Evolutionary conservation across 768 basidiomycete species (phyloP).

Genomic region (Tulasnella sp.): DNA sequence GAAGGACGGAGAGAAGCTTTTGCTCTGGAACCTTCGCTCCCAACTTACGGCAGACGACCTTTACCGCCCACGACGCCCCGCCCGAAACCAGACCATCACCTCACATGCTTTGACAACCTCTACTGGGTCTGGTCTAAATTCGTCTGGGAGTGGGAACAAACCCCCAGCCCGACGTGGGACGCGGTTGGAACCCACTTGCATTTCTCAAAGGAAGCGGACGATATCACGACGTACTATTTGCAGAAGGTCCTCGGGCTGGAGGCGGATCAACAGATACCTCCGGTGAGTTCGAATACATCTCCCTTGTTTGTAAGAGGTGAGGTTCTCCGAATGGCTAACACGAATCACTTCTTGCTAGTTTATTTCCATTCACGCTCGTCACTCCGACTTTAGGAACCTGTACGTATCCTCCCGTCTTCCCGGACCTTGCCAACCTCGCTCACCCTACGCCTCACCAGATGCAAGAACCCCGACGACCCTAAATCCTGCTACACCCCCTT

Average conservation of each 20-base stretch:
- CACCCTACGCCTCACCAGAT: background rate
- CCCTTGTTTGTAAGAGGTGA: background rate
- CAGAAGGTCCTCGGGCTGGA: slow-evolving; percentile 15
- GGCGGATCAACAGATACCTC: slow-evolving; percentile 14
- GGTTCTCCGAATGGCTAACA: background rate
- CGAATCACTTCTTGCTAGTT: slow-evolving; percentile 3
- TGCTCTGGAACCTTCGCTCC: background rate
- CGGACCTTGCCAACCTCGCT: too few relatives aligned
- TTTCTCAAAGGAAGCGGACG: slow-evolving; percentile 24
- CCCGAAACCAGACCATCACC: slow-evolving; percentile 28
- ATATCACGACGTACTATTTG: slow-evolving; percentile 29
- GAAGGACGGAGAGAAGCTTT: slow-evolving; percentile 25
- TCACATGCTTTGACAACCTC: slow-evolving; percentile 30
- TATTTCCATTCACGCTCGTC: slow-evolving; percentile 25
- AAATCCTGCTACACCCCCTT: background rate
- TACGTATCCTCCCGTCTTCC: background rate
- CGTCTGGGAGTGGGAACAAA: slow-evolving; percentile 30
- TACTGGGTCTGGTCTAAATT: slow-evolving; percentile 22
- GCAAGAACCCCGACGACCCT: background rate
- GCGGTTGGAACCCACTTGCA: slow-evolving; percentile 29
- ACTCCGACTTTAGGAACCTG: slow-evolving; percentile 15
- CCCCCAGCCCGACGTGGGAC: slow-evolving; percentile 29
- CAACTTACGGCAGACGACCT: background rate
- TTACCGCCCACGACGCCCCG: background rate
- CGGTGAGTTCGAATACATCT: slow-evolving; percentile 15